Evolutionary conservation across 805 yeast genomes (phyloP), one percentile per base, ranked within the genome.

Genomic region (Martiniozyma abietophila): DNA sequence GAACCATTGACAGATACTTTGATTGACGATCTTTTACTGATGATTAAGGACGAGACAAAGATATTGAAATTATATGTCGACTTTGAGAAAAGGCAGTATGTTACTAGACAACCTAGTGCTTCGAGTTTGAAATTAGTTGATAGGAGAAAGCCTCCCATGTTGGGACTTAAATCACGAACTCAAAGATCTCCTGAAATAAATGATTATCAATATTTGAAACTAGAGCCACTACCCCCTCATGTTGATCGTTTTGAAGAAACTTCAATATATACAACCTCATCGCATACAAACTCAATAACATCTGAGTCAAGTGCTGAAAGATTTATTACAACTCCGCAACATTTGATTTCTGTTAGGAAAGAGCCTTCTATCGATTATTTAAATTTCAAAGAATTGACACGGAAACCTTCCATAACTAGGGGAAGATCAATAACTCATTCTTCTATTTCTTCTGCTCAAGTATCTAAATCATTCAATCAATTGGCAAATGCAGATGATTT

Each of bases 241-340:
- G 7, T 15, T 6, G 36, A 34, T 14, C 30, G 26, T 22, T 25
- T 21, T 9, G 47, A 44, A 12, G 36, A 34, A 18, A 29, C 32
- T 11, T 41, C 48, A 4, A 58, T 71, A 0, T 50, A 57, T 16
- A 66, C 72, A 7, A 67, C 74, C 15, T 64, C 64, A n/a, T 69
- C 80, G 0, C 76, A 69, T 37, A 57, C 76, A 0, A 68, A 69
- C 34, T 74, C 81, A 1, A 61, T 72, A 31, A 74, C 65, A 33
- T 58, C 69, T 18, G 62, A 39, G 25, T 67, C 65, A 28, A 50
- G 56, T 8, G 32, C 34, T 15, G 58, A 53, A 24, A 37, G 38
- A 73, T 45, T 83, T 78, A 15, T 38, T 8, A 68, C 72, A 10
- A 80, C 89, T 0, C 92, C 92, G 2, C 78, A 77, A 42, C 73